Evolutionary conservation across 2,329 filamentous ascomycete species (phyloP).

Genomic region (Thelonectria discophora): DNA sequence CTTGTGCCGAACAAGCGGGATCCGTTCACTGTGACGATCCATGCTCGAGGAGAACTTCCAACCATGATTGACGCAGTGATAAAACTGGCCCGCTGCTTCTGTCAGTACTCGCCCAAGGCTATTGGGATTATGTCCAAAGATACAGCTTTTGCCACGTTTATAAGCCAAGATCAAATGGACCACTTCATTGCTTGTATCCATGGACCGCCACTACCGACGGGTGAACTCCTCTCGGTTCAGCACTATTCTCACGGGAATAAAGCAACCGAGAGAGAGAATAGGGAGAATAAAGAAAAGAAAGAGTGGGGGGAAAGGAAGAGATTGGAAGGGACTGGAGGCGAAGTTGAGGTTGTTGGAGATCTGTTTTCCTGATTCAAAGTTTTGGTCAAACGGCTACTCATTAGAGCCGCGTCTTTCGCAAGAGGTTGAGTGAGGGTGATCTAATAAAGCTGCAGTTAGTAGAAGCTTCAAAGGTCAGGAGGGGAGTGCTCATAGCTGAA

Average conservation of each 20-base stretch:
- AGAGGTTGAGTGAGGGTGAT: no score
- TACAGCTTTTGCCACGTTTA: slow-evolving; percentile 13
- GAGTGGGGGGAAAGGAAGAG: background rate
- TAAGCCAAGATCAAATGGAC: slow-evolving; percentile 6
- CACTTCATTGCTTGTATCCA: slow-evolving; percentile 4
- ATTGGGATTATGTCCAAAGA: slow-evolving; percentile 2
- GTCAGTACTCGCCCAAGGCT: slow-evolving; percentile 1
- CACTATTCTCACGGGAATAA: background rate
- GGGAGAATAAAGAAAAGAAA: background rate
- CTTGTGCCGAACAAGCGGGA: background rate
- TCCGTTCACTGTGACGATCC: slow-evolving; percentile 16
- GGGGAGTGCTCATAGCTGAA: no score
- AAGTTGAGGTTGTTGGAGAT: background rate
- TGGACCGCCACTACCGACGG: slow-evolving; percentile 7
- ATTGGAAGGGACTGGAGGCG: background rate
- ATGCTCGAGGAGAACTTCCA: slow-evolving; percentile 8
- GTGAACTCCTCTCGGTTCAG: slow-evolving; percentile 12
- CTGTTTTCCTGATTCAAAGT: background rate
- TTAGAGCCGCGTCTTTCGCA: no score
- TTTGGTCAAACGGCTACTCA: no score
- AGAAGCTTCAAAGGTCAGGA: no score
- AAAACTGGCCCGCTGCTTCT: slow-evolving; percentile 21
- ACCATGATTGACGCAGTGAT: slow-evolving; percentile 4
- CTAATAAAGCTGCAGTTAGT: no score
- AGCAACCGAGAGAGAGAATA: background rate